Percentiles rank a stretch among this genome's conserved stretches.
Evolutionary conservation across 2,329 filamentous ascomycete species (phyloP).

Genomic region (Akanthomyces uredinophilus): DNA sequence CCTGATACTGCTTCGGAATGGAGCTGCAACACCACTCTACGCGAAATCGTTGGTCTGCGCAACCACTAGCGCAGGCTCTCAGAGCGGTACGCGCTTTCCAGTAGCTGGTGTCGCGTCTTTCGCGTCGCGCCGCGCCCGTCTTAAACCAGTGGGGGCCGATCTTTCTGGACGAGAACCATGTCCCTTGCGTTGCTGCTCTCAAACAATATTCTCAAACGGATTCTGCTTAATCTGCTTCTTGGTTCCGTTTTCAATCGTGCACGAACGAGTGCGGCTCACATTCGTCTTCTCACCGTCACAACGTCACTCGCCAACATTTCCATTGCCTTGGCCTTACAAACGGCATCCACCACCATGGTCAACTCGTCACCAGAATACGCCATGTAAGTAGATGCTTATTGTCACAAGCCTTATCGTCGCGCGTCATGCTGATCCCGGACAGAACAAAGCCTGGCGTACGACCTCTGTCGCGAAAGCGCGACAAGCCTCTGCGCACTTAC

Average conservation of each 20-base stretch:
- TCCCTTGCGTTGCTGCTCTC: not conserved
- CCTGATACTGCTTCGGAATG: not conserved
- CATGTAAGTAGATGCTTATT: slow-evolving; percentile 19
- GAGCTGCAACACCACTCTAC: slow-evolving; percentile 3
- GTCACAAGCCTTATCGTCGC: not conserved
- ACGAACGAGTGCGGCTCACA: not conserved
- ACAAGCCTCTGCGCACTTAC: slow-evolving; percentile 36
- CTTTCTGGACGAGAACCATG: not conserved
- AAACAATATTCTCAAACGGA: not conserved
- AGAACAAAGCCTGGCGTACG: slow-evolving; percentile 29
- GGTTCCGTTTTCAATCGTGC: too few relatives aligned
- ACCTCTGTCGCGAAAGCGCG: slow-evolving; percentile 24
- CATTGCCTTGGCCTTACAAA: not conserved
- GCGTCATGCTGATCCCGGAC: slow-evolving; percentile 13
- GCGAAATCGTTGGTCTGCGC: not conserved
- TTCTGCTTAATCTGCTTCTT: not conserved
- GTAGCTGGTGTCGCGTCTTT: slow-evolving; percentile 9
- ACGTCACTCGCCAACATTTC: not conserved
- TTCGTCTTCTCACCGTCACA: not conserved
- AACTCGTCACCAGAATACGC: slow-evolving; percentile 27
- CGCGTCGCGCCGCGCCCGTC: slow-evolving; percentile 4
- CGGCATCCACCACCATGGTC: slow-evolving; percentile 17
- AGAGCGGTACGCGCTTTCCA: slow-evolving; percentile 12
- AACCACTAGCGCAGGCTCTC: not conserved
- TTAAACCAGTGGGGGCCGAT: not conserved